phyloP scores from a whole-genome alignment of 2,329 filamentous ascomycete genomes.

The Calonectria ilicicola region DNA sequence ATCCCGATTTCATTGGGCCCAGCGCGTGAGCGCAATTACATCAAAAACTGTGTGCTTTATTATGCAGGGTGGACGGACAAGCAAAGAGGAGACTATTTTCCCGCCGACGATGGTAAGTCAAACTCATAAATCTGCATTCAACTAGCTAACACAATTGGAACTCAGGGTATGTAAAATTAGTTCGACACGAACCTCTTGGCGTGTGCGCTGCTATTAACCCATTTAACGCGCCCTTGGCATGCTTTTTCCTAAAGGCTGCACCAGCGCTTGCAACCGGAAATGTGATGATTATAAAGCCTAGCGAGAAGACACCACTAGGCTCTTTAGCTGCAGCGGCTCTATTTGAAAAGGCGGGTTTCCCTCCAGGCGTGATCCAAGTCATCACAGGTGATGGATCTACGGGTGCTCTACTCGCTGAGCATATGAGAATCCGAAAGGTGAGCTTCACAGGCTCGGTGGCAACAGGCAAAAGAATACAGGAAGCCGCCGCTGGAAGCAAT shows the following conservation, averaged over 20 bases:
- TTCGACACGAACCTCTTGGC: slow-evolving; percentile 25
- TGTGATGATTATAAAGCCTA: slow-evolving; percentile 65
- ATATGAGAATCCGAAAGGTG: slow-evolving; percentile 70
- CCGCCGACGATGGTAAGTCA: slow-evolving; percentile 25
- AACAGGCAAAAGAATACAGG: slow-evolving; percentile 71
- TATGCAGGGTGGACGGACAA: slow-evolving; percentile 31
- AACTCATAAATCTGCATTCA: background rate
- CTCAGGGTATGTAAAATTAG: slow-evolving; percentile 23
- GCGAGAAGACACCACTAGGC: slow-evolving; percentile 62
- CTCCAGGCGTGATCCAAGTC: slow-evolving; percentile 64
- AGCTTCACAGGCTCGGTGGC: slow-evolving; percentile 70
- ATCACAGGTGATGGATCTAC: slow-evolving; percentile 66
- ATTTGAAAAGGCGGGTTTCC: slow-evolving; percentile 66
- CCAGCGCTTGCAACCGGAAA: slow-evolving; percentile 68
- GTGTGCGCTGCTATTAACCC: slow-evolving; percentile 28
- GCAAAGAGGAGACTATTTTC: slow-evolving; percentile 27
- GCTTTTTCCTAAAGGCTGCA: slow-evolving; percentile 43
- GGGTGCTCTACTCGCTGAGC: slow-evolving; percentile 66
- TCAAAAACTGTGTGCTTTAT: slow-evolving; percentile 26
- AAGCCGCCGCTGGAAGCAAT: slow-evolving; percentile 59
- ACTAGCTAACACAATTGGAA: background rate
- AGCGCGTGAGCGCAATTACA: slow-evolving; percentile 26
- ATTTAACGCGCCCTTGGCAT: slow-evolving; percentile 28
- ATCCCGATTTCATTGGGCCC: slow-evolving; percentile 25
- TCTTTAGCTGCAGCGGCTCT: slow-evolving; percentile 52